Percentiles rank a stretch among this genome's conserved stretches.
Evolutionary conservation across 2,329 filamentous ascomycete species (phyloP).

Genomic region (Apiospora koreana): DNA sequence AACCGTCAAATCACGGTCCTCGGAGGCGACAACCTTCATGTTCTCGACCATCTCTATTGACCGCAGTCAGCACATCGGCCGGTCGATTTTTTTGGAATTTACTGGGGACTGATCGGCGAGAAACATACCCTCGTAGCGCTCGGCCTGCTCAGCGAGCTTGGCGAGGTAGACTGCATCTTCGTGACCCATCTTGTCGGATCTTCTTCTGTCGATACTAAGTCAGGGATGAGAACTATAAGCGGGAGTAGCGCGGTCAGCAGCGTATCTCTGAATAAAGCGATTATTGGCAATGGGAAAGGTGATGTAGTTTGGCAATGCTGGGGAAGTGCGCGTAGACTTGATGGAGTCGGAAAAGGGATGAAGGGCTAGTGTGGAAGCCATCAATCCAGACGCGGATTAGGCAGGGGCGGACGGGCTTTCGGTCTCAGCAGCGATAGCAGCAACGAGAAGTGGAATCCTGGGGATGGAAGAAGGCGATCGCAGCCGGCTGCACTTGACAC

Average conservation of each 20-base stretch:
- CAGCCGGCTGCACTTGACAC: background rate
- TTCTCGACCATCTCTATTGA: constrained; percentile 95
- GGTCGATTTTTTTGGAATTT: background rate
- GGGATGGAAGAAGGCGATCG: background rate
- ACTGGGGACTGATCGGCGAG: background rate
- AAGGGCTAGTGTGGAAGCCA: background rate
- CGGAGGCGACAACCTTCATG: constrained; percentile 97
- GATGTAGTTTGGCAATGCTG: background rate
- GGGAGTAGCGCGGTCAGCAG: background rate
- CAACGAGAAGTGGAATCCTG: background rate
- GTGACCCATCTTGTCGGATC: constrained; percentile 83
- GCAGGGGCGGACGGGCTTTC: background rate
- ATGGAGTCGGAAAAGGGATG: background rate
- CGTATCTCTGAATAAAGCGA: constrained; percentile 3
- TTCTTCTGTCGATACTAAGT: constrained; percentile 23
- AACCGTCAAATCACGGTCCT: constrained; percentile 79
- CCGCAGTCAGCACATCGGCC: background rate
- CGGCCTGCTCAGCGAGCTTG: constrained; percentile 99
- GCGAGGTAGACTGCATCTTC: constrained; percentile 99
- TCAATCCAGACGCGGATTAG: background rate
- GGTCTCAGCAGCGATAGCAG: background rate
- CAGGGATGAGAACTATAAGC: constrained; percentile 7
- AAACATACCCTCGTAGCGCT: constrained; percentile 95
- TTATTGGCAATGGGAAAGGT: background rate
- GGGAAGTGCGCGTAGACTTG: constrained; percentile 1